phyloP scores from a whole-genome alignment of 140 eudicot species.

The Flaveria floridana region DNA sequence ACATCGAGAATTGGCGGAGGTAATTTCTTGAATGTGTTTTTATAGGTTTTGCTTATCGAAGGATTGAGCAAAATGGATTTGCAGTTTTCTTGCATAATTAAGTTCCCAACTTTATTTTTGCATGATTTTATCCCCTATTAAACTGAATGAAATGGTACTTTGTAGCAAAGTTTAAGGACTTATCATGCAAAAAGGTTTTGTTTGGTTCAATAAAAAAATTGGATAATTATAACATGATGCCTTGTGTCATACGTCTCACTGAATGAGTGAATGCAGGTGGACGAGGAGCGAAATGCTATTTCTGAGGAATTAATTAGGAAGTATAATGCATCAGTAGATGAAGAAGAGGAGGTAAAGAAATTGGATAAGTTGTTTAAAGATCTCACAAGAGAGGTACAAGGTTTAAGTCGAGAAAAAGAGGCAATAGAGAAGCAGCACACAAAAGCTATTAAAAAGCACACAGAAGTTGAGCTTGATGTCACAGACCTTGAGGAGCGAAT shows the following conservation, averaged over 20 bases:
- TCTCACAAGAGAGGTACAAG: constrained; percentile 78
- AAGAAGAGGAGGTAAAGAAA: constrained; percentile 81
- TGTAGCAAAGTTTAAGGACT: not conserved
- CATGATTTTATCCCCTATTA: not conserved
- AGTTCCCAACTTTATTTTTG: not conserved
- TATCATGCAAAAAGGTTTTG: not conserved
- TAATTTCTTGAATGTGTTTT: constrained; percentile 26
- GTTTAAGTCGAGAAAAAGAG: constrained; percentile 76
- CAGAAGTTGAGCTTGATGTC: constrained; percentile 89
- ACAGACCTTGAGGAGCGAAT: constrained; percentile 78
- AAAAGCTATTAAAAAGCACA: constrained; percentile 68
- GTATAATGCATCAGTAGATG: constrained; percentile 64
- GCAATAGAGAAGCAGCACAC: constrained; percentile 75
- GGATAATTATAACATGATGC: constrained; percentile 9
- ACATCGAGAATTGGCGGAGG: constrained; percentile 70
- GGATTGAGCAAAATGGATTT: not conserved
- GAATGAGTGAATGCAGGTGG: constrained; percentile 63
- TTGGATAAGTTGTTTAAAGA: constrained; percentile 75
- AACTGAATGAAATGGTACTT: not conserved
- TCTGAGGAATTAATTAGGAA: constrained; percentile 60
- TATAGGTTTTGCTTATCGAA: not conserved
- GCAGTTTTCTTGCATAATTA: not conserved
- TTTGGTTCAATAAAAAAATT: not conserved
- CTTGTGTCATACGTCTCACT: constrained; percentile 14
- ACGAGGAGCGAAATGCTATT: constrained; percentile 63